These are phyloP conservation scores for Ascobolus immersus DNA, from an alignment of 495 filamentous ascomycete genomes.

Conservation along the genomic window DNA sequence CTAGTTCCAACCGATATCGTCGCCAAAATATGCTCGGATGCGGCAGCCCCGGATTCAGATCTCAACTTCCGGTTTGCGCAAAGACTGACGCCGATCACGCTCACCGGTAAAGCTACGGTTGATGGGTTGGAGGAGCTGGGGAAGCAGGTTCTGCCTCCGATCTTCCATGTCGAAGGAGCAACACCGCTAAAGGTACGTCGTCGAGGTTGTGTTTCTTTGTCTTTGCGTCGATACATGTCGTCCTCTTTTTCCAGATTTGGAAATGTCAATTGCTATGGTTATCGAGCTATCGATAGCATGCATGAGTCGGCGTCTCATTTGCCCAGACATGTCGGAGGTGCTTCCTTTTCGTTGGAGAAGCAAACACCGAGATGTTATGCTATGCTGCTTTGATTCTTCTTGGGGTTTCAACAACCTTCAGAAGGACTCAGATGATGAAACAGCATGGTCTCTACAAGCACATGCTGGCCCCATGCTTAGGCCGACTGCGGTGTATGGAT, in stretches of 20 bases:
- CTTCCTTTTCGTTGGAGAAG: too few species aligned
- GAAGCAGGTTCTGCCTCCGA: constrained; percentile 36
- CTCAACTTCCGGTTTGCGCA: constrained; percentile 53
- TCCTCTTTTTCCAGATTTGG: not conserved
- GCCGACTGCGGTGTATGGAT: too few species aligned
- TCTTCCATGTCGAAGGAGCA: constrained; percentile 38
- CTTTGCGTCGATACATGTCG: not conserved
- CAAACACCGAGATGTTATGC: too few species aligned
- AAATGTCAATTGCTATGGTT: not conserved
- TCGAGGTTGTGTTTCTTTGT: too few species aligned
- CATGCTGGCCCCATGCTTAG: too few species aligned
- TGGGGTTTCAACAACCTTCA: too few species aligned
- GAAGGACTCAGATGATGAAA: too few species aligned
- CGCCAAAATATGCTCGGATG: constrained; percentile 43
- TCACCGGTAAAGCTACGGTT: constrained; percentile 53
- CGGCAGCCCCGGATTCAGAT: constrained; percentile 27
- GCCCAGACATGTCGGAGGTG: too few species aligned
- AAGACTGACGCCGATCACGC: constrained; percentile 55
- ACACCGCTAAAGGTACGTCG: constrained; percentile 23
- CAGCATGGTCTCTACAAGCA: too few species aligned
- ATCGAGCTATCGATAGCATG: too few species aligned
- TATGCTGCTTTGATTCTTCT: too few species aligned
- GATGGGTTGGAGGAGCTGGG: constrained; percentile 49
- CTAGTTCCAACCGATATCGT: constrained; percentile 65
- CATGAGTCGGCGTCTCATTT: too few species aligned